These are phyloP conservation scores for Tricholoma hemisulphureum DNA, from an alignment of 768 basidiomycete species.

Conservation along the genomic window DNA sequence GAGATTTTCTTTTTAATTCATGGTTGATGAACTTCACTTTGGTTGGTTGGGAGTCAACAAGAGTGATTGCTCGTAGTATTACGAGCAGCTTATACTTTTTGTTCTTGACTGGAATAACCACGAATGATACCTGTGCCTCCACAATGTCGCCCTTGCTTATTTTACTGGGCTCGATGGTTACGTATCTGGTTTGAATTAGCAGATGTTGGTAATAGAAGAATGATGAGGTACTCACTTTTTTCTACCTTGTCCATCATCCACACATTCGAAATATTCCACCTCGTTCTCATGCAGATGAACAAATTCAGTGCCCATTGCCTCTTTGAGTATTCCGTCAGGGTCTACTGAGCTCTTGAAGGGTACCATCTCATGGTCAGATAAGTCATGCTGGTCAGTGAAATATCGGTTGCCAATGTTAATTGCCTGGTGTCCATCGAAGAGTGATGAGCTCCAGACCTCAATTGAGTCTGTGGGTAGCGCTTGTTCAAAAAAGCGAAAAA, in stretches of 20 bases:
- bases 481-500: background rate
- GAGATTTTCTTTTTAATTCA: no score
- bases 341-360: background rate
- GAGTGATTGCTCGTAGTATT: no score
- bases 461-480: background rate
- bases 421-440: background rate
- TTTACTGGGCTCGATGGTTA: no score
- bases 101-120: no score
- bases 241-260: background rate
- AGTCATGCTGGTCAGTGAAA: background rate
- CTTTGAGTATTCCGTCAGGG: background rate
- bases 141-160: no score
- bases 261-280: background rate
- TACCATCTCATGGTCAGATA: no score
- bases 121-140: no score
- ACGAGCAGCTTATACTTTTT: no score
- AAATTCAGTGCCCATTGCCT: background rate
- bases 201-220: background rate
- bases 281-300: background rate
- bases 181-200: no score
- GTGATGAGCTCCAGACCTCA: background rate
- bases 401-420: background rate
- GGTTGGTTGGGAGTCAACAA: no score
- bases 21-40: no score
- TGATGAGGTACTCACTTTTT: background rate